Evolutionary conservation across 2,329 filamentous ascomycete species (phyloP), one percentile per base, ranked within the genome.

Genomic region (Trichocomaceae sp.): DNA sequence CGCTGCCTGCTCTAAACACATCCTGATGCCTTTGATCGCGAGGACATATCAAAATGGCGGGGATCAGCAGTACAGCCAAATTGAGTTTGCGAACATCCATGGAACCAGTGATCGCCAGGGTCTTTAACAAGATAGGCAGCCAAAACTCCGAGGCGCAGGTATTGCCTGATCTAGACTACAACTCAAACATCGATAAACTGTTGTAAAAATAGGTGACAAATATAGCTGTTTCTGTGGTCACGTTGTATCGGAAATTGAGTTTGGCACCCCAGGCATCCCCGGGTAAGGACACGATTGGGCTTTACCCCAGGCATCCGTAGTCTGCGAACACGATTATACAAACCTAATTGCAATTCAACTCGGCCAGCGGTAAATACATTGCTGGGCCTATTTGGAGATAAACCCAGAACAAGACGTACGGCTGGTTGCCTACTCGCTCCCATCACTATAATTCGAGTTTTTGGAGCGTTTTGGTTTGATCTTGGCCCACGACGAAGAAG

Each of bases 181-280:
- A 35, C 5, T 35, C 13, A 5, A 35, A 35, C 4, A 2, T 13
- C 13, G 31, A 15, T 15, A 29, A 29, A 2, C 10, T 29, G 5
- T 29, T 8, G 6, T 13, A 35, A 35, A 2, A 15, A 13, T 3
- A 35, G 26, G 2, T 29, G 23, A 4, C 7, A 5, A 29, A 29
- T 29, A 35, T 35, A 5, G 29, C 29, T 33, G 31, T 15, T 13
- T 41, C n/a, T 19, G 2, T 46, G 35, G 31, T n/a, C 31, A 10
- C 13, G 17, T 1, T 15, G 49, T 6, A 12, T 41, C 15, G 6
- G 9, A 2, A 37, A 52, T 46, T 52, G 29, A 47, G 33, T 47
- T 52, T 33, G 17, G 15, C 8, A 26, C n/a, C 42, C 44, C 44
- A 52, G 50, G 50, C 50, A 52, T 51, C 39, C 49, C 50, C 13